Base-by-base conservation (phyloP, 2,329 filamentous ascomycete species). In the Aspergillus eucalypticola region DNA sequence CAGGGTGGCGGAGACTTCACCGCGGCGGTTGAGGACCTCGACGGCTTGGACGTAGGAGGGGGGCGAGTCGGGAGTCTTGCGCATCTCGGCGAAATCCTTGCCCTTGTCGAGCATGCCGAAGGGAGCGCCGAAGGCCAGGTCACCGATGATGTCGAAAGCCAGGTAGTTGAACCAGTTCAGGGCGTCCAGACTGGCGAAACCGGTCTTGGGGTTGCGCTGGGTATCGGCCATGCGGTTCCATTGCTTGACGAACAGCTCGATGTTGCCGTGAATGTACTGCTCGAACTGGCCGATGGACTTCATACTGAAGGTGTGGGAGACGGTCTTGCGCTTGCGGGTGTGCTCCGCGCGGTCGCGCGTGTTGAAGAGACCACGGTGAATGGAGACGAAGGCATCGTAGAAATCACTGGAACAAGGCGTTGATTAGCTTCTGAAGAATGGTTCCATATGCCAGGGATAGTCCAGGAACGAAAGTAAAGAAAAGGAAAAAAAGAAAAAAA, bases 381-480 rank as follows among this genome's bases (percentile, higher is more conserved):
- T 96, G 11, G 90, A 93, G 57, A 96, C 92, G 69, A 96, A 96
- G 53, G 91, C 90, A 70, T 96, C 91, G 69, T 96, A 96, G 78
- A 93, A 96, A 2, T 94, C 88, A 44, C 89, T 92, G 60, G 60
- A 5, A 32, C 3, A 2, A 29, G 2, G 2, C 2, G 11, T 2
- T 10, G 5, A 38, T 62, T 50, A 56, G 8, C 5, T 21, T 4
- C 13, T 25, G 1, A 5, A 13, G 8, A 1, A n/a, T 2, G 11
- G 35, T 13, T 6, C 11, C 19, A 19, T 4, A 2, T 44, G 19
- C 41, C 3, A 35, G 19, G 19, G 7, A 27, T 27, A 27, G 25
- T 7, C 25, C 25, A 27, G 25, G 25, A 27, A 27, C 25, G 25
- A 27, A 3, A 8, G 7, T 27, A 11, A 15, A 15, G 2, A 21